Evolutionary conservation across 2,329 filamentous ascomycete genomes (phyloP), one percentile per base, ranked within the genome.

Genomic region (Rutstroemia sp.): DNA sequence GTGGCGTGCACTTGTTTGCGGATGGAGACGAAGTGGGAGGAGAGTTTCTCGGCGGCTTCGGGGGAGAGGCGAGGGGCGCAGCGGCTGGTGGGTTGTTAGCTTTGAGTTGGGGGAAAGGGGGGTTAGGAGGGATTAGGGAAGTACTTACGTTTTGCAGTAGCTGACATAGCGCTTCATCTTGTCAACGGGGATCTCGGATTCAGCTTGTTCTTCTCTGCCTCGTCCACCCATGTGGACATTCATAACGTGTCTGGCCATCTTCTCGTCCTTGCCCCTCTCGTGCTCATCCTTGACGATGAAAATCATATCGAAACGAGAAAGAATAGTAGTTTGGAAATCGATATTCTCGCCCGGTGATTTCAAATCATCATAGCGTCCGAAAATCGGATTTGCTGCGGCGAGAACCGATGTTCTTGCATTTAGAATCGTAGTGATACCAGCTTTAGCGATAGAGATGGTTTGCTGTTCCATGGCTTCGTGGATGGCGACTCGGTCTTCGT

Each of bases 241-340:
- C 85, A 99, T 96, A 68, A 99, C 92, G 81, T 99, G 94, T 69
- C 87, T 92, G 12, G 94, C 94, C 67, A 99, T 97, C 4, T 81
- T 86, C 75, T 96, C 90, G 69, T 99, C 94, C 67, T 92, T 89
- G 57, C 83, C 86, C 46, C 89, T 82, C 60, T 92, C 89, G 71
- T 99, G 94, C 60, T 95, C 91, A 71, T 99, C 94, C 65, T 89
- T 89, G 60, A 99, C 92, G 63, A 99, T 96, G 76, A 97, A 99
- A 63, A 99, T 97, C 89, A 99, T 96, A 72, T 99, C 94, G 71
- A 99, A 99, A 80, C 94, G 89, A 2, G 92, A 97, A 63, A 99
- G 71, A 67, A 99, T 97, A 3, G 94, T 99, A 0, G 94, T 99
- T 69, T 99, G 94, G 73, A 99, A 99, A 73, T 99, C 94, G 64